phyloP scores from a whole-genome alignment of 2,329 filamentous ascomycete genomes.

The Falciphora oryzae region DNA sequence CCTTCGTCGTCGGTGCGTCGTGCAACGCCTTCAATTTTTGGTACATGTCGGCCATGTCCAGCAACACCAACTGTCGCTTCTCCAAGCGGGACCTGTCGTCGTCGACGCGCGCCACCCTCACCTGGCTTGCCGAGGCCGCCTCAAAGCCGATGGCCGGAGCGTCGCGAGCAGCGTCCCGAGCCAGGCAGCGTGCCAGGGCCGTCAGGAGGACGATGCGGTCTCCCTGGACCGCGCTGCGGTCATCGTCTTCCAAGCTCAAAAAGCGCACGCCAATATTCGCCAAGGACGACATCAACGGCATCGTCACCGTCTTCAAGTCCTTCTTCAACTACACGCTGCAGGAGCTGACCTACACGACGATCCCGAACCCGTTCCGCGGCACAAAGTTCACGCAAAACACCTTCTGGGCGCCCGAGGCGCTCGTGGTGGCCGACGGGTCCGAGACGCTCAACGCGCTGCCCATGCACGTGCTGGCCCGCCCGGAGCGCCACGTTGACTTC shows the following conservation, averaged over 20 bases:
- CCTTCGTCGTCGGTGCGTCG: background rate
- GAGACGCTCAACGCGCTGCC: slow-evolving; percentile 5
- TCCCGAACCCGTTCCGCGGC: background rate
- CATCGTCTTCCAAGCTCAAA: background rate
- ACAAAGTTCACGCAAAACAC: background rate
- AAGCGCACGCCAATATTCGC: background rate
- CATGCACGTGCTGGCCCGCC: background rate
- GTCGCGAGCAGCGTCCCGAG: background rate
- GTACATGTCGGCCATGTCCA: slow-evolving; percentile 1
- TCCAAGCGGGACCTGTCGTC: background rate
- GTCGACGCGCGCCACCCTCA: background rate
- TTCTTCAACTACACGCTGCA: background rate
- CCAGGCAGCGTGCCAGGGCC: background rate
- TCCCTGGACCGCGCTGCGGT: background rate
- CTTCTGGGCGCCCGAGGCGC: background rate
- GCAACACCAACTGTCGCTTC: background rate
- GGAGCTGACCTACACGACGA: background rate
- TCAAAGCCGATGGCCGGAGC: background rate
- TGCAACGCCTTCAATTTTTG: slow-evolving; percentile 4
- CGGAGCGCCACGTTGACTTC: background rate
- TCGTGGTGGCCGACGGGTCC: background rate
- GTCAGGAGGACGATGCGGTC: background rate
- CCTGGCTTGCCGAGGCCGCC: background rate
- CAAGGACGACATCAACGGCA: background rate
- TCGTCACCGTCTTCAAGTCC: background rate